Base-by-base conservation (phyloP, 2,329 filamentous ascomycete genomes). In the Graphiopsis chlorocephala region DNA sequence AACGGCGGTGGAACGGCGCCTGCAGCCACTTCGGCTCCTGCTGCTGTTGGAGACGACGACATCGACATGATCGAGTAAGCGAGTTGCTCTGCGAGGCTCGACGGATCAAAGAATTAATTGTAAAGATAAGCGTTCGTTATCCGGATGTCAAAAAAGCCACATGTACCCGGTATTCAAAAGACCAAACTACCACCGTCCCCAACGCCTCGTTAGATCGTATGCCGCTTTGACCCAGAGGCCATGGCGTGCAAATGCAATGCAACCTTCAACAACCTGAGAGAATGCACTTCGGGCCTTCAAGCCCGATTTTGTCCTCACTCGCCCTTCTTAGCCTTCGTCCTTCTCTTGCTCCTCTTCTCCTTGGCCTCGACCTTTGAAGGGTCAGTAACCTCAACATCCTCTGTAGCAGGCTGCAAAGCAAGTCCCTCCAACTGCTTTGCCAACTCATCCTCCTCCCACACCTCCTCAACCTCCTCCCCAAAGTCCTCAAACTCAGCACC, bases 51-150 rank as follows among this genome's bases (percentile, higher is more conserved):
- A 23, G 72, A 67, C 50, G 68, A 72, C 38, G 74, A 76, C 65
- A 73, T 74, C 26, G 75, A 77, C 53, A 77, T 77, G 75, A 70
- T 74, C 50, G 70, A 74, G 53, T 77, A 68, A 45, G 20, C 14
- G 28, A 25, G 12, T 17, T 31, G 59, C 14, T 38, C 42, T 45
- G 29, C 17, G 38, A 25, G 28, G 8, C 10, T 33, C 11, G 31
- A 50, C 20, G 28, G 52, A 25, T 11, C 29, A 56, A 20, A 26
- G 15, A 53, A 29, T 31, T n/a, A 53, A 53, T 29, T 53, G 50
- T 53, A 53, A 31, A 53, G n/a, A 53, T 20, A 53, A 10, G 50
- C 50, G 28, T 53, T 53, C 26, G 12, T 53, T 38, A 56, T 35
- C 25, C 29, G 55, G 31, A 58, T 31, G 23, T 25, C 31, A 57